Base-by-base conservation (phyloP, 345 rosid species). In the Dovyalis caffra region DNA sequence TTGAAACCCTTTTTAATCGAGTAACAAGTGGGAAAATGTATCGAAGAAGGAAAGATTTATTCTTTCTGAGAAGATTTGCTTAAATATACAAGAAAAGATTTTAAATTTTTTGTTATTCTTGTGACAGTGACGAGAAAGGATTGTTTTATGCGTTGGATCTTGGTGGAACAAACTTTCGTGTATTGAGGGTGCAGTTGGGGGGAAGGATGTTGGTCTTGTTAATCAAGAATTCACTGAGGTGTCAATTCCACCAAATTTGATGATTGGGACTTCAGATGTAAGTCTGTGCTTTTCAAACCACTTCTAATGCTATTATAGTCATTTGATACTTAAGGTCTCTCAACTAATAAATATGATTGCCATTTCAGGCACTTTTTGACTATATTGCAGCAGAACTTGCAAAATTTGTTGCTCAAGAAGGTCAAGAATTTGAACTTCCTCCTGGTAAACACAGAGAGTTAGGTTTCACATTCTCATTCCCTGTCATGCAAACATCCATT, bases 391-490 rank as follows among this genome's bases (percentile, higher is more conserved):
- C 80, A 53, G 97, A 86, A 66, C 97, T 96, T 66, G 91, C 86
- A 11, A 92, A 88, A 74, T 96, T 93, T 77, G 90, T 93, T 49
- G 85, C 87, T 57, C 82, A 88, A 70, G 99, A 93, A 86, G 81
- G 84, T 72, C 76, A 77, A 66, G 91, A 86, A 74, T 83, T 82
- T 76, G 83, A 85, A 76, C 90, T 81, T 58, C 66, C 77, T 43
- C 86, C 78, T 6, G 97, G 95, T 57, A 88, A 82, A 80, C 83
- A 87, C 81, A 88, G 97, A 78, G 99, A 96, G 74, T 74, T 93
- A 62, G 99, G 98, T 56, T 96, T 93, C 83, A 96, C 99, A 72
- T 96, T 96, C 86, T 96, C 99, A 7, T 96, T 96, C 83, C 99
- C 99, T 6, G 95, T 93, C 34, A 84, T 72, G 86, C 99, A 91